phyloP scores from a whole-genome alignment of 805 yeast genomes.

The Zygoascus biomembranicola region DNA sequence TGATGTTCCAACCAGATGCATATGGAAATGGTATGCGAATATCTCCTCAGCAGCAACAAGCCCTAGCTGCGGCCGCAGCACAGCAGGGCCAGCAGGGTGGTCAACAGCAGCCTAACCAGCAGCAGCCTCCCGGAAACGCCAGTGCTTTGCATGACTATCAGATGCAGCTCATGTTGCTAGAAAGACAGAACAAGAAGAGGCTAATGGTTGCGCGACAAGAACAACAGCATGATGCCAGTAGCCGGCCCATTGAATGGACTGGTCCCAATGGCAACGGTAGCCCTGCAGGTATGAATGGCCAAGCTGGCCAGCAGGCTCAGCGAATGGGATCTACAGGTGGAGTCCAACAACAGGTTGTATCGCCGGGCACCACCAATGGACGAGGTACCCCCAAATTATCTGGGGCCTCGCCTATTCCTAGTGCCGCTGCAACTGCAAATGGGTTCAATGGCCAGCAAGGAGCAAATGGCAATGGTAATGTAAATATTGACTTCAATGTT shows the following conservation, averaged over 20 bases:
- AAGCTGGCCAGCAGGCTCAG: not conserved
- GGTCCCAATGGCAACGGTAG: not conserved
- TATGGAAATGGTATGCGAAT: constrained; percentile 9
- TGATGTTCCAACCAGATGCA: constrained; percentile 18
- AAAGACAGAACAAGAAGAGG: constrained; percentile 65
- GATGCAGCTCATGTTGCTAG: constrained; percentile 65
- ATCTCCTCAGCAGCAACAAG: constrained; percentile 6
- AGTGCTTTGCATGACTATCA: constrained; percentile 76
- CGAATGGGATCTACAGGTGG: not conserved
- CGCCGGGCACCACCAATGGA: not conserved
- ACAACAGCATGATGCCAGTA: constrained; percentile 22
- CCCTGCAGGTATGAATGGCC: not conserved
- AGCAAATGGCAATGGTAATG: constrained; percentile 18
- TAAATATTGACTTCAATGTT: constrained; percentile 24
- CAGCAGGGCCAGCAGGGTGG: constrained; percentile 22
- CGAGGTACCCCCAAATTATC: not conserved
- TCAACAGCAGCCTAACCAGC: constrained; percentile 15
- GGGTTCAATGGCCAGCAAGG: not conserved
- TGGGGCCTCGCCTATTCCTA: not conserved
- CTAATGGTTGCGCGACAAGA: constrained; percentile 35
- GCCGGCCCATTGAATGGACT: constrained; percentile 7
- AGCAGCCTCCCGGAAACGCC: constrained; percentile 25
- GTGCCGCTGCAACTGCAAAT: not conserved
- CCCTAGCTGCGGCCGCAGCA: constrained; percentile 2
- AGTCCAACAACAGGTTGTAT: not conserved